Percentiles rank a stretch among this genome's conserved stretches.
Evolutionary conservation across 129 eudicot genomes (phyloP).

Genomic region (Flaveria brownii): DNA sequence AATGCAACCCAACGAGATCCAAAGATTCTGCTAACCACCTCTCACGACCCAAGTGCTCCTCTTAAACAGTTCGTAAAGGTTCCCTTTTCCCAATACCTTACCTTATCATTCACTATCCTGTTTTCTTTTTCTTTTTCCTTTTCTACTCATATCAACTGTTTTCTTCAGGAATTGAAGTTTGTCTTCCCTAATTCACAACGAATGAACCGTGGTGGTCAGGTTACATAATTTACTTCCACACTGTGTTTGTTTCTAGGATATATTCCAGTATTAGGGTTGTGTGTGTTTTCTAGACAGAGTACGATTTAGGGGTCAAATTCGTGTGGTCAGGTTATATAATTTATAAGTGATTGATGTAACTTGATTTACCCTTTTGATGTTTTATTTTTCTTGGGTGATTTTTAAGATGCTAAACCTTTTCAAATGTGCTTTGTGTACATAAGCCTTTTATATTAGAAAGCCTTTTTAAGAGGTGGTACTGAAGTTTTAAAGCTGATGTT

Average conservation of each 20-base stretch:
- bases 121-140: not conserved
- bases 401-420: too few species aligned
- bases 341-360: too few species aligned
- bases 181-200: constrained; percentile 88
- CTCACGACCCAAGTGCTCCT: constrained; percentile 94
- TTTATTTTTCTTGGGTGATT: constrained; percentile 57
- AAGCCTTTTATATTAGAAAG: too few species aligned
- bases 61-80: constrained; percentile 94
- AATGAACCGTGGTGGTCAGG: constrained; percentile 99
- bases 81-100: constrained; percentile 1
- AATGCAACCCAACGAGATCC: constrained; percentile 84
- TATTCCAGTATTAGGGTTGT: too few species aligned
- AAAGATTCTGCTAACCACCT: constrained; percentile 82
- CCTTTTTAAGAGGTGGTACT: too few species aligned
- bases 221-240: constrained; percentile 18
- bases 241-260: too few species aligned
- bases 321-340: constrained; percentile 36
- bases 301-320: too few species aligned
- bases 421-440: too few species aligned
- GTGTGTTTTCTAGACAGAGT: too few species aligned
- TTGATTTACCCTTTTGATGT: not conserved
- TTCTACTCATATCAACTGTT: not conserved
- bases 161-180: constrained; percentile 69
- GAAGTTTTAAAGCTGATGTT: too few species aligned
- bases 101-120: not conserved